phyloP scores from a whole-genome alignment of 345 rosid species.

The Luvunga scandens region DNA sequence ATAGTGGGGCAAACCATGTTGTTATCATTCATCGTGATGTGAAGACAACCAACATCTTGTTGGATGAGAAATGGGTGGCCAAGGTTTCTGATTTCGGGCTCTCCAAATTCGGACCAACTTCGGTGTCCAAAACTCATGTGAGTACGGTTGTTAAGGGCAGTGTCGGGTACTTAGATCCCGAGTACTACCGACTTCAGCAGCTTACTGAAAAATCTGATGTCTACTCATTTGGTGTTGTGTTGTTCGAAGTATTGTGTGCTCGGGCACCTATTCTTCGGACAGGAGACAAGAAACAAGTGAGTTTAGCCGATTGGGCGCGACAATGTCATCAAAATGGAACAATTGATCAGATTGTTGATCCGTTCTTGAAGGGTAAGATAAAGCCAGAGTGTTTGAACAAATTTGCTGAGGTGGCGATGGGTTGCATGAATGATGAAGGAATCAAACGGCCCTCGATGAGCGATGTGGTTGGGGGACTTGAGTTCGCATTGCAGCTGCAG shows the following conservation, averaged over 20 bases:
- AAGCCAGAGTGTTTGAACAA: conserved; percentile 36
- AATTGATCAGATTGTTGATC: conserved; percentile 40
- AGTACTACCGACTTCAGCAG: conserved; percentile 48
- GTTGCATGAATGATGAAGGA: conserved; percentile 6
- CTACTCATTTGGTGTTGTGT: conserved; percentile 64
- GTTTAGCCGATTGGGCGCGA: conserved; percentile 43
- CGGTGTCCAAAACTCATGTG: conserved; percentile 38
- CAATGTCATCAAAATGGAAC: conserved; percentile 22
- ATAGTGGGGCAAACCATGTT: conserved; percentile 30
- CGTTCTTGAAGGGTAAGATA: conserved; percentile 27
- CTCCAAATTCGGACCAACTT: conserved; percentile 39
- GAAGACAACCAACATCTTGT: conserved; percentile 49
- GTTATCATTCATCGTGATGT: conserved; percentile 50
- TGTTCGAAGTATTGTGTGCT: conserved; percentile 55
- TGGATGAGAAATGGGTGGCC: conserved; percentile 53
- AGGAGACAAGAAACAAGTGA: conserved; percentile 26
- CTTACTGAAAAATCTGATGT: conserved; percentile 69
- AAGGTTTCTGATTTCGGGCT: conserved; percentile 61
- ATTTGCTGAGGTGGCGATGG: conserved; percentile 36
- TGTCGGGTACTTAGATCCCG: conserved; percentile 61
- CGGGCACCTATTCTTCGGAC: conserved; percentile 32
- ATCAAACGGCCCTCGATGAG: conserved; percentile 19
- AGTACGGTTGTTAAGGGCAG: conserved; percentile 56
- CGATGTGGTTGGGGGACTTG: conserved; percentile 24
- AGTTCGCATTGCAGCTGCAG: conserved; percentile 28